These are phyloP conservation scores for Plasmodium knowlesi DNA, from an alignment of 169 alveolate genomes.

Conservation along the genomic window DNA sequence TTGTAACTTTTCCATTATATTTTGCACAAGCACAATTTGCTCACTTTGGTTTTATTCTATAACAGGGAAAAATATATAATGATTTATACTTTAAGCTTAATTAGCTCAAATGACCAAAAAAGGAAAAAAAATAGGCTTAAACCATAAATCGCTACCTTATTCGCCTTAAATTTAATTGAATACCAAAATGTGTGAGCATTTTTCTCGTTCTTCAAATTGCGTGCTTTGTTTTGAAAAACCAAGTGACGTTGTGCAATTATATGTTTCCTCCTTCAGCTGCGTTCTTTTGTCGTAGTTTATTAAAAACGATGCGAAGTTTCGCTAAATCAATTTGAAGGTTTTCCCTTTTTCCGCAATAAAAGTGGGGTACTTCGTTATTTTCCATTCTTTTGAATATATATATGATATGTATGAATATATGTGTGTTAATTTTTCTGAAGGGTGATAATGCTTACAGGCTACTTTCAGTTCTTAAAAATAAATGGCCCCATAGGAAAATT, in stretches of 20 bases:
- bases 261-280: background rate
- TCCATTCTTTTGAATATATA: background rate
- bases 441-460: background rate
- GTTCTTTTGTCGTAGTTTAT: background rate
- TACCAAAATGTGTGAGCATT: background rate
- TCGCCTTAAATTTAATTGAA: background rate
- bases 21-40: background rate
- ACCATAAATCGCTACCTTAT: background rate
- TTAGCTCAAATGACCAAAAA: background rate
- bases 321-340: background rate
- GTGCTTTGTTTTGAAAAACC: background rate
- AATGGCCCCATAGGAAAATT: background rate
- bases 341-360: background rate
- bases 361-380: background rate
- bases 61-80: background rate
- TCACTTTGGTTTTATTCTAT: background rate
- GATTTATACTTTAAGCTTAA: background rate
- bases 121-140: background rate
- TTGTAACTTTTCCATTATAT: background rate
- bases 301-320: background rate
- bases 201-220: background rate
- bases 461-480: background rate
- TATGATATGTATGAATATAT: background rate
- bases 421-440: background rate
- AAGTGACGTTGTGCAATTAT: background rate